phyloP scores from a whole-genome alignment of 495 filamentous ascomycete species.

The Hypoxylon fragiforme region DNA sequence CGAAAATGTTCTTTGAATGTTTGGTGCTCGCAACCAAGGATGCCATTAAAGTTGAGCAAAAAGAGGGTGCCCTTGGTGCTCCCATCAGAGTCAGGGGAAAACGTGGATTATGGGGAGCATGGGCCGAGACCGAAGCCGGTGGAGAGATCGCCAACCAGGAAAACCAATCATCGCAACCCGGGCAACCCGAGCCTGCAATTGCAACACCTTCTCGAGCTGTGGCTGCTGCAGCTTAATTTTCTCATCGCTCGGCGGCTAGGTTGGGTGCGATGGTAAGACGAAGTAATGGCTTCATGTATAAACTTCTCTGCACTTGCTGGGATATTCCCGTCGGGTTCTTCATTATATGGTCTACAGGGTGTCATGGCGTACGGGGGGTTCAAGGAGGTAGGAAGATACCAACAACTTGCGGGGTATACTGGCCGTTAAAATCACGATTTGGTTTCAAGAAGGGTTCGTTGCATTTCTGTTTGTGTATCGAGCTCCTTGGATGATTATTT shows the following conservation, averaged over 20 bases:
- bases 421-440: conserved; percentile 34
- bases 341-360: conserved; percentile 32
- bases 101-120: conserved; percentile 89
- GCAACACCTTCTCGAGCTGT: conserved; percentile 40
- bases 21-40: conserved; percentile 96
- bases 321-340: conserved; percentile 28
- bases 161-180: conserved; percentile 37
- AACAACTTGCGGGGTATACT: conserved; percentile 37
- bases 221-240: conserved; percentile 37
- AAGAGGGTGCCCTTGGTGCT: conserved; percentile 69
- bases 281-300: conserved; percentile 39
- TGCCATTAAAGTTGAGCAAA: conserved; percentile 95
- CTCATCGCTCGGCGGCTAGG: conserved; percentile 2
- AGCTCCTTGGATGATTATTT: conserved; percentile 7
- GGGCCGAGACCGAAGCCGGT: conserved; percentile 85
- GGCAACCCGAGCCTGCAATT: conserved; percentile 39
- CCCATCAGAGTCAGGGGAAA: conserved; percentile 82
- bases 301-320: conserved; percentile 37
- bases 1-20: conserved; percentile 99
- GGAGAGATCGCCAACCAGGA: conserved; percentile 53
- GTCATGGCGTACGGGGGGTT: conserved; percentile 32
- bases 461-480: conserved; percentile 16
- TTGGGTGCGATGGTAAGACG: conserved; percentile 15
- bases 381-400: conserved; percentile 36
- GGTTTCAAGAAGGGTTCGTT: conserved; percentile 7